These are phyloP conservation scores for Fraxinus anomala DNA, from an alignment of 257 asterid species.

Conservation along the genomic window DNA sequence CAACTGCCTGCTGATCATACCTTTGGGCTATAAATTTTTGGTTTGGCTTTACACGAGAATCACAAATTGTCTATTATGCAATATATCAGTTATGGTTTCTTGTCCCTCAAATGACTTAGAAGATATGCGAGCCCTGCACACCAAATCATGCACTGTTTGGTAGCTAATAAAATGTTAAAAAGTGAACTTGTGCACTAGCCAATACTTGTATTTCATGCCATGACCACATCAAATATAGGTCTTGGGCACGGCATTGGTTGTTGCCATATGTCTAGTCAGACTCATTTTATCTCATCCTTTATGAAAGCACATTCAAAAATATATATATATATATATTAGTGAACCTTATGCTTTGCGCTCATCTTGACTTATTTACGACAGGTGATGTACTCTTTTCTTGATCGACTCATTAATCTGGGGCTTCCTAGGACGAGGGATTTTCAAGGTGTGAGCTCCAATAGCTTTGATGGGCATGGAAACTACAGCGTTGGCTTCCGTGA, in stretches of 20 bases:
- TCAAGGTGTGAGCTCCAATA: slow-evolving; percentile 84
- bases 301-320: background rate
- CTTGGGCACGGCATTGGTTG: background rate
- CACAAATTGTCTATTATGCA: background rate
- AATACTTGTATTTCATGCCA: background rate
- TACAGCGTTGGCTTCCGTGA: slow-evolving; percentile 84
- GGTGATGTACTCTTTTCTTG: slow-evolving; percentile 90
- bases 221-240: background rate
- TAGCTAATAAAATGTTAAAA: background rate
- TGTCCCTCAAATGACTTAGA: background rate
- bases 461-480: slow-evolving; percentile 95
- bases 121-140: too few species aligned
- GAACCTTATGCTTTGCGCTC: background rate
- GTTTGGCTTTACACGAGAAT: background rate
- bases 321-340: background rate
- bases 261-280: background rate
- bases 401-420: slow-evolving; percentile 86
- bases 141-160: background rate
- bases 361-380: slow-evolving; percentile 35
- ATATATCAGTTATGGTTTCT: background rate
- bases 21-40: background rate
- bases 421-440: slow-evolving; percentile 94
- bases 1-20: background rate
- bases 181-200: background rate
- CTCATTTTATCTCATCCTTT: background rate